Conservation (phyloP, 2,329 filamentous ascomycete genomes). For the Monosporascus sp. region DNA sequence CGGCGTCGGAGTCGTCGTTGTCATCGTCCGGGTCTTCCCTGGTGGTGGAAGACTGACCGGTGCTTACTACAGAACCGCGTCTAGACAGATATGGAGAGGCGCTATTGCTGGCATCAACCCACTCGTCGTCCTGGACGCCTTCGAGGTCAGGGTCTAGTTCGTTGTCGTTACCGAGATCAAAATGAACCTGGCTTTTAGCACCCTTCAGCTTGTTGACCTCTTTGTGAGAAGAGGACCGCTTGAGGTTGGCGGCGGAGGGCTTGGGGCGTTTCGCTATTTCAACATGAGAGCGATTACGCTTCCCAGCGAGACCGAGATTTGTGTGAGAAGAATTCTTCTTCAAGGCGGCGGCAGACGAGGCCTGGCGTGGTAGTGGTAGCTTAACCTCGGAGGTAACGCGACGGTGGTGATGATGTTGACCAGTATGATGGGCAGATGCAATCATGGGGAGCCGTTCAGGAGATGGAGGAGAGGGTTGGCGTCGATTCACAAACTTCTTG, state of each 20-base stretch:
- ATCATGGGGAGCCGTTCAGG: conserved; percentile 31
- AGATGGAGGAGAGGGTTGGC: conserved; percentile 35
- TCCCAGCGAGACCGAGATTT: conserved; percentile 34
- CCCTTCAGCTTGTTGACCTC: conserved; percentile 39
- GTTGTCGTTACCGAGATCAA: conserved; percentile 52
- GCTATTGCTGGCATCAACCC: conserved; percentile 61
- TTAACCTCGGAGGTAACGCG: conserved; percentile 47
- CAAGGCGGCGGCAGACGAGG: conserved; percentile 36
- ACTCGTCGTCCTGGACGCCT: conserved; percentile 49
- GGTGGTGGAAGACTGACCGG: conserved; percentile 40
- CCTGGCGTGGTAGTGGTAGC: conserved; percentile 41
- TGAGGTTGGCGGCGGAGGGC: conserved; percentile 43
- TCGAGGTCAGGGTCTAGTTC: conserved; percentile 24
- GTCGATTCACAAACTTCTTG: conserved; percentile 34
- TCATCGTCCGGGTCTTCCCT: conserved; percentile 18
- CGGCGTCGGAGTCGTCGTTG: not conserved
- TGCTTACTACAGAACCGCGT: conserved; percentile 44
- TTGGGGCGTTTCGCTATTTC: conserved; percentile 49
- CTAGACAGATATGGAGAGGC: conserved; percentile 54
- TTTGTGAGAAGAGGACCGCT: conserved; percentile 47
- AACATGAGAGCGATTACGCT: conserved; percentile 55
- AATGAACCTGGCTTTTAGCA: conserved; percentile 51
- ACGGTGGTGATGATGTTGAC: conserved; percentile 31
- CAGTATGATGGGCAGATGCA: not conserved
- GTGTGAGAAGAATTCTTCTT: conserved; percentile 51